These are phyloP conservation scores for Stachybotrys echinatus DNA, from an alignment of 2,329 filamentous ascomycete species.

Conservation along the genomic window DNA sequence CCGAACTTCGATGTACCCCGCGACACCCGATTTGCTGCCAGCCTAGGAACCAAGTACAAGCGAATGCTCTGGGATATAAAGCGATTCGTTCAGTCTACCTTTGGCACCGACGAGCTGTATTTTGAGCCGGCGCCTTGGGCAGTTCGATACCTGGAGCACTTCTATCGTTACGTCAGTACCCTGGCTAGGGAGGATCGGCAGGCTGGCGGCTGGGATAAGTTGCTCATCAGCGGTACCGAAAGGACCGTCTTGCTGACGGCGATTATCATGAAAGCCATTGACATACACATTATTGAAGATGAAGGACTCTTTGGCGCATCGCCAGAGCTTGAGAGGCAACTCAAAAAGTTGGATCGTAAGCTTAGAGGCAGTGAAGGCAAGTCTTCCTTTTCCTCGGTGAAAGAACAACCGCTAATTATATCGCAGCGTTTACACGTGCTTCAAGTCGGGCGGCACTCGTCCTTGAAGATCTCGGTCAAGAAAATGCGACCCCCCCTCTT, in stretches of 20 bases:
- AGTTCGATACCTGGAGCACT: slow-evolving; percentile 12
- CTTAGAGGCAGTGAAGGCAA: not conserved
- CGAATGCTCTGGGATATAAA: not conserved
- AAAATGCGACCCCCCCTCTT: slow-evolving; percentile 11
- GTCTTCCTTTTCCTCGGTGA: not conserved
- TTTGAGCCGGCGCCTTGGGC: slow-evolving; percentile 15
- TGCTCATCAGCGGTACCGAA: slow-evolving; percentile 16
- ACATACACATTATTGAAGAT: no score
- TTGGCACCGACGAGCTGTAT: not conserved
- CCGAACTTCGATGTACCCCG: no score
- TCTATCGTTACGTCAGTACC: slow-evolving; percentile 16
- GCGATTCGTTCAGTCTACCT: not conserved
- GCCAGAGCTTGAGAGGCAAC: slow-evolving; percentile 12
- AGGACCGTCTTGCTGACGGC: slow-evolving; percentile 19
- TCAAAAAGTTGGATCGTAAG: slow-evolving; percentile 3
- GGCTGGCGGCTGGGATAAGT: slow-evolving; percentile 18
- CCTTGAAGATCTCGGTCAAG: slow-evolving; percentile 13
- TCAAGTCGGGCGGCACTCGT: slow-evolving; percentile 12
- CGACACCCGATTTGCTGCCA: no score
- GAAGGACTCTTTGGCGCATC: slow-evolving; percentile 25
- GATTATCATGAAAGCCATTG: slow-evolving; percentile 21
- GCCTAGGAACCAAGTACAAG: not conserved
- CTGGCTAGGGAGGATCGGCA: slow-evolving; percentile 21
- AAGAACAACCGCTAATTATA: slow-evolving; percentile 1
- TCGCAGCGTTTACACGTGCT: slow-evolving; percentile 23